A percentile compares a stretch with the other conserved stretches of the same genome.
phyloP scores from a whole-genome alignment of 805 yeast species.

The Dipodascus albidus region DNA sequence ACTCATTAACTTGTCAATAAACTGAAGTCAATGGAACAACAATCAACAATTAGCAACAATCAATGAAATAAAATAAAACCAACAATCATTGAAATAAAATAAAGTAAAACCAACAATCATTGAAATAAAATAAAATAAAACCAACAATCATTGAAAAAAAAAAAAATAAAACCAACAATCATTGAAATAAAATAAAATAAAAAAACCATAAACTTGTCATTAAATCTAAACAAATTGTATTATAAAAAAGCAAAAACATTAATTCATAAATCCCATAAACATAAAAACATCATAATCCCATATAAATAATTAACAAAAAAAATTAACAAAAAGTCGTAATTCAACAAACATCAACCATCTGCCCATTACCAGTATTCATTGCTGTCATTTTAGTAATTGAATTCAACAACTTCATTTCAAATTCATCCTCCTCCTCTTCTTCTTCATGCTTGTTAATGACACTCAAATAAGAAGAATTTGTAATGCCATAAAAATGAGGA shows the following conservation, averaged over 20 bases:
- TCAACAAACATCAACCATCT: background rate
- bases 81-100: too few relatives aligned
- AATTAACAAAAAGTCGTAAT: too few relatives aligned
- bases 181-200: too few relatives aligned
- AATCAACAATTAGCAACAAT: too few relatives aligned
- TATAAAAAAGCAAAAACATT: background rate
- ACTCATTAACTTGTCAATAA: too few relatives aligned
- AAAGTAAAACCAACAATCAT: too few relatives aligned
- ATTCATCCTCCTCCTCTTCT: background rate
- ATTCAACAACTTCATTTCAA: background rate
- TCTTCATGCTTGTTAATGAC: background rate
- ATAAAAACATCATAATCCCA: background rate
- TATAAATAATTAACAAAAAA: background rate
- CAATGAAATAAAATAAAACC: too few relatives aligned
- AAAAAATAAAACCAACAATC: too few relatives aligned
- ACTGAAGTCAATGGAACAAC: too few relatives aligned
- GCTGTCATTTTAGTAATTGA: background rate
- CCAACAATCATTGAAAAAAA: too few relatives aligned
- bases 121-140: too few relatives aligned
- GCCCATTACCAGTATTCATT: background rate
- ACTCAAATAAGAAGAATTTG: background rate
- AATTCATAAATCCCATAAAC: background rate
- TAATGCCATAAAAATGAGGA: background rate
- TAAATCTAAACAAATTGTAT: background rate
- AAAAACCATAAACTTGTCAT: too few relatives aligned